Percentiles rank a stretch among this genome's conserved stretches.
Conservation (phyloP, 2,329 filamentous ascomycete genomes). For the Monilinia fructicola region DNA sequence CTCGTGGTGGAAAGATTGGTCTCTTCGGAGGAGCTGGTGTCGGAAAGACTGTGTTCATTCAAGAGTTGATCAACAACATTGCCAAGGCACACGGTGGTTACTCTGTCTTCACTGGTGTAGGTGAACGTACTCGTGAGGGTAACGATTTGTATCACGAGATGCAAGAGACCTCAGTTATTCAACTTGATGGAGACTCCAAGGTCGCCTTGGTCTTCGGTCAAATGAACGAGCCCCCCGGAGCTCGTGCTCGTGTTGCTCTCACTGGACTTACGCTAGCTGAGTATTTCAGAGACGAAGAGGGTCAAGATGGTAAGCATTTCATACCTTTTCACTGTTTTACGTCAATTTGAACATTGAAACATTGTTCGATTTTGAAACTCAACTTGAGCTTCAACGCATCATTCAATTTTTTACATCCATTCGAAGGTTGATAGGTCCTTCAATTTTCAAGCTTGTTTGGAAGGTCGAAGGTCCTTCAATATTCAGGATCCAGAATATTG, state of each 20-base stretch:
- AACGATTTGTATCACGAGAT: constrained; percentile 99
- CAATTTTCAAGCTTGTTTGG: no score
- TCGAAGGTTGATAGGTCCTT: no score
- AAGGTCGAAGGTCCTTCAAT: no score
- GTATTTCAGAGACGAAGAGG: constrained; percentile 74
- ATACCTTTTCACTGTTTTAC: no score
- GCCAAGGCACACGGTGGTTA: constrained; percentile 99
- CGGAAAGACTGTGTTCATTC: constrained; percentile 99
- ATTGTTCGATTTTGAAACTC: no score
- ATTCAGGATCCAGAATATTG: no score
- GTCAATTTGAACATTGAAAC: no score
- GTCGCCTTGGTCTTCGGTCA: constrained; percentile 99
- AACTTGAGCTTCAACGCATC: no score
- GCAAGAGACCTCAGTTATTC: constrained; percentile 99
- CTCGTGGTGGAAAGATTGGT: constrained; percentile 99
- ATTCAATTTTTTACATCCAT: no score
- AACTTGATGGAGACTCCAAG: constrained; percentile 99
- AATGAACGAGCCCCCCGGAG: constrained; percentile 99
- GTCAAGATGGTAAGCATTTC: constrained; percentile 88
- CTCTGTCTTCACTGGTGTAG: constrained; percentile 99
- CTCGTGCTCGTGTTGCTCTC: constrained; percentile 98
- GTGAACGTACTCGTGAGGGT: constrained; percentile 99
- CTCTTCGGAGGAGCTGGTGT: constrained; percentile 99
- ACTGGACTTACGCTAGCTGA: constrained; percentile 74
- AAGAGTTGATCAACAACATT: constrained; percentile 99